Evolutionary conservation across 257 asterid species (phyloP).

Genomic region (Coffea canephora): DNA sequence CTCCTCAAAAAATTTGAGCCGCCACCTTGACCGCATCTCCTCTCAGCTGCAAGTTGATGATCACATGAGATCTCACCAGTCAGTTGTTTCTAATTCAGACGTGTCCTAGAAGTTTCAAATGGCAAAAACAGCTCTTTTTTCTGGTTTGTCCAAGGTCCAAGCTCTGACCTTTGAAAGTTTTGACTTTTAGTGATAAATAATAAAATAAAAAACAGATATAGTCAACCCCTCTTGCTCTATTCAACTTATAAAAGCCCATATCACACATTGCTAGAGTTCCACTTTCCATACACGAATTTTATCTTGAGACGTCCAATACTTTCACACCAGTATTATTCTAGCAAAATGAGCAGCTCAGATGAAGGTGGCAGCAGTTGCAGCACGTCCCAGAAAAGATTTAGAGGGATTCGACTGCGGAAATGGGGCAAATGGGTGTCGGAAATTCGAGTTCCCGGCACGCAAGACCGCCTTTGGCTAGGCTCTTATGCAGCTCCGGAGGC

Average conservation of each 20-base stretch:
- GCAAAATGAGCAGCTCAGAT: conserved; percentile 53
- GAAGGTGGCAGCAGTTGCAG: conserved; percentile 24
- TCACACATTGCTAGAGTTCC: not conserved
- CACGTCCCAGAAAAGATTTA: conserved; percentile 34
- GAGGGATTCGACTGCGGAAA: conserved; percentile 74
- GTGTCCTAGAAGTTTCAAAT: not conserved
- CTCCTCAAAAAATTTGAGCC: too few relatives aligned
- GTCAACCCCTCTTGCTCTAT: conserved; percentile 22
- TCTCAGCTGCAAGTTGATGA: not conserved
- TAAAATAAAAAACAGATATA: not conserved
- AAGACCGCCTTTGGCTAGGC: conserved; percentile 81
- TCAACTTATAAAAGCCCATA: conserved; percentile 52
- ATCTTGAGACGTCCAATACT: not conserved
- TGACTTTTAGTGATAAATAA: not conserved
- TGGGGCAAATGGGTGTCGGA: conserved; percentile 99
- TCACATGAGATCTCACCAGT: not conserved
- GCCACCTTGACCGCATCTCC: not conserved
- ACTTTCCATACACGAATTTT: not conserved
- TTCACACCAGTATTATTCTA: not conserved
- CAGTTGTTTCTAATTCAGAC: not conserved
- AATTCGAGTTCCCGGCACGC: conserved; percentile 79
- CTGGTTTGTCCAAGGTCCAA: not conserved
- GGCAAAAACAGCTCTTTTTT: not conserved
- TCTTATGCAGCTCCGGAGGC: conserved; percentile 77
- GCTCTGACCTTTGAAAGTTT: conserved; percentile 28